These are phyloP conservation scores for Tetrastigma voinierianum DNA, from an alignment of 164 flowering plant genomes.

Conservation along the genomic window DNA sequence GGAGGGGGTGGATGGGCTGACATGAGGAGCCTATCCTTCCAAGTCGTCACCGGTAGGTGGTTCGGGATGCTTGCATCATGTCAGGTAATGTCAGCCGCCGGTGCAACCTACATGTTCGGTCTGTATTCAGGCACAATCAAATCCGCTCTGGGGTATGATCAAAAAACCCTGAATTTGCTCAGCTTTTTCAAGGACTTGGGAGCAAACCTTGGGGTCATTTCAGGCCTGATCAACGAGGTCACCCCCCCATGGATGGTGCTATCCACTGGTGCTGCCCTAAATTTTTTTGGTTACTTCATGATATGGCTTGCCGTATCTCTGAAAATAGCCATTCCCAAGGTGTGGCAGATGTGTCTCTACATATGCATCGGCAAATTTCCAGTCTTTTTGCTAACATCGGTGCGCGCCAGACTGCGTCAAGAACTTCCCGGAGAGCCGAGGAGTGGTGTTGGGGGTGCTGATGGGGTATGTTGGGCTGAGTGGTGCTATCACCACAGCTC, in stretches of 20 bases:
- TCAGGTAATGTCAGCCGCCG: slow-evolving; percentile 37
- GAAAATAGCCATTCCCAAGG: slow-evolving; percentile 24
- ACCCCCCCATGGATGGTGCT: slow-evolving; percentile 51
- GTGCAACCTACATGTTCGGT: slow-evolving; percentile 42
- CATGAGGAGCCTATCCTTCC: slow-evolving; percentile 20
- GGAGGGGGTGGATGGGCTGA: background rate
- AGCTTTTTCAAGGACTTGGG: slow-evolving; percentile 47
- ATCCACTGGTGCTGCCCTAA: slow-evolving; percentile 35
- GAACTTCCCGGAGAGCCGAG: slow-evolving; percentile 53
- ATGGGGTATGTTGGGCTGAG: slow-evolving; percentile 52
- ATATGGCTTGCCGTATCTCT: slow-evolving; percentile 45
- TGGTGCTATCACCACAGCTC: slow-evolving; percentile 51
- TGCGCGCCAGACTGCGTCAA: slow-evolving; percentile 50
- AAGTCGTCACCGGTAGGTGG: slow-evolving; percentile 37
- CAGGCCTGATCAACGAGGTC: slow-evolving; percentile 51
- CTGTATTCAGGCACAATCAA: slow-evolving; percentile 34
- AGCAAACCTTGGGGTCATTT: slow-evolving; percentile 33
- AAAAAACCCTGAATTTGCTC: slow-evolving; percentile 38
- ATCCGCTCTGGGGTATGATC: slow-evolving; percentile 33
- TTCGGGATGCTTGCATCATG: slow-evolving; percentile 38
- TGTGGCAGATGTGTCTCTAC: slow-evolving; percentile 53
- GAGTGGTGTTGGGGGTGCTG: slow-evolving; percentile 41
- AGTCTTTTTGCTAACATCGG: slow-evolving; percentile 47
- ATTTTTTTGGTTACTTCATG: slow-evolving; percentile 52
- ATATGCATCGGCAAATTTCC: slow-evolving; percentile 50